A percentile compares a stretch with the other conserved stretches of the same genome.
phyloP scores from a whole-genome alignment of 2,329 filamentous ascomycete species.

The Fusarium buharicum region DNA sequence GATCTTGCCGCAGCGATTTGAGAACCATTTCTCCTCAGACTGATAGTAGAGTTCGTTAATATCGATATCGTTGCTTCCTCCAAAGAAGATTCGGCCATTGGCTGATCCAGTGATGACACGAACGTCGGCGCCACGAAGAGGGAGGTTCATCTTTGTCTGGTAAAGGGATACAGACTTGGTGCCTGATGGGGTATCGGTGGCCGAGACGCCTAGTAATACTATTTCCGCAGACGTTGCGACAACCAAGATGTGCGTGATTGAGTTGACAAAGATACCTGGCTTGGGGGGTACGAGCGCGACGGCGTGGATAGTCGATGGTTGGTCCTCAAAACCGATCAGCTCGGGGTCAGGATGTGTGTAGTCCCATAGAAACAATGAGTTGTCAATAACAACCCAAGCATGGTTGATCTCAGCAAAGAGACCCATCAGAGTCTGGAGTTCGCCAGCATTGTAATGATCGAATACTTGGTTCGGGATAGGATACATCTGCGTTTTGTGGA shows the following conservation, averaged over 20 bases:
- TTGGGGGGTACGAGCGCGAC: conserved; percentile 89
- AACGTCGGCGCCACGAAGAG: conserved; percentile 80
- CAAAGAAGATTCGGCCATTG: conserved; percentile 93
- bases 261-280: conserved; percentile 84
- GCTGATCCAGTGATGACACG: conserved; percentile 82
- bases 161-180: conserved; percentile 81
- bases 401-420: conserved; percentile 94
- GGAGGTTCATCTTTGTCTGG: conserved; percentile 85
- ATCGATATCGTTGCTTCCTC: conserved; percentile 81
- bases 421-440: conserved; percentile 93
- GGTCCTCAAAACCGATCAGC: conserved; percentile 90
- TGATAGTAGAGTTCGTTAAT: conserved; percentile 96
- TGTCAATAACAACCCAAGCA: conserved; percentile 96
- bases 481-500: conserved; percentile 86
- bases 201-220: conserved; percentile 84
- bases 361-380: conserved; percentile 96
- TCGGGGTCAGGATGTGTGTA: conserved; percentile 94
- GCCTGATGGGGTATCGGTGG: conserved; percentile 73
- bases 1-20: conserved; percentile 84
- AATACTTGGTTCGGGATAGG: conserved; percentile 92
- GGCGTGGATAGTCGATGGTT: conserved; percentile 87
- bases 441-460: conserved; percentile 87
- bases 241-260: conserved; percentile 88
- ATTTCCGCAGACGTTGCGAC: conserved; percentile 89
- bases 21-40: conserved; percentile 97